Evolutionary conservation across 2,329 filamentous ascomycete species (phyloP).

Genomic region (Bipolaris sorokiniana): DNA sequence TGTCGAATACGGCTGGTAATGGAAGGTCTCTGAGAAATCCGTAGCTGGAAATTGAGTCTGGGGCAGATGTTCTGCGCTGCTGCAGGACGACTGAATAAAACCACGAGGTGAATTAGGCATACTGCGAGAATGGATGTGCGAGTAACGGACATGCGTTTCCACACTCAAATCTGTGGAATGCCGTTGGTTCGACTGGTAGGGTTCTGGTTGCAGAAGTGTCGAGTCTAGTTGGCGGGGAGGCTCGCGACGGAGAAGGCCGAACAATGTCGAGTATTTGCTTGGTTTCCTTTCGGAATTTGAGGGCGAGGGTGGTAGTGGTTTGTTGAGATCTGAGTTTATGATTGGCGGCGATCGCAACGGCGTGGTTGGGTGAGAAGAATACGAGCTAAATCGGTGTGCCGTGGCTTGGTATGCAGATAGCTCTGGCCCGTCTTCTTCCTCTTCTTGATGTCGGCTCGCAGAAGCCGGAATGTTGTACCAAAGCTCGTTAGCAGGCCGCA

Average conservation of each 20-base stretch:
- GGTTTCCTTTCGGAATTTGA: constrained; percentile 31
- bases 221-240: constrained; percentile 30
- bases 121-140: constrained; percentile 39
- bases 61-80: constrained; percentile 19
- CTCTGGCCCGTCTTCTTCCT: constrained; percentile 17
- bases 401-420: constrained; percentile 42
- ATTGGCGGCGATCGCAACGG: constrained; percentile 22
- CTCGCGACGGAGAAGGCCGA: constrained; percentile 36
- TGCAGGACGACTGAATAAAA: constrained; percentile 19
- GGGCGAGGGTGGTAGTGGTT: constrained; percentile 39
- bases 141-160: constrained; percentile 27
- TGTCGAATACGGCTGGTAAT: constrained; percentile 26
- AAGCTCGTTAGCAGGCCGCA: constrained; percentile 33
- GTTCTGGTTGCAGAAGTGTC: constrained; percentile 31
- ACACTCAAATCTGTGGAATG: constrained; percentile 28
- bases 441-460: constrained; percentile 20
- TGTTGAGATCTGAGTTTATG: constrained; percentile 34
- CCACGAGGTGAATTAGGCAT: constrained; percentile 44
- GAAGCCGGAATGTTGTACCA: constrained; percentile 40
- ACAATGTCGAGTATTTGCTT: constrained; percentile 32
- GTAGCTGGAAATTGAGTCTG: constrained; percentile 34
- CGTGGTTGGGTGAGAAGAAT: constrained; percentile 21
- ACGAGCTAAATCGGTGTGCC: constrained; percentile 28
- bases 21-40: constrained; percentile 19
- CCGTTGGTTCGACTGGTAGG: constrained; percentile 25